Conservation (phyloP, 2,329 filamentous ascomycete genomes). For the Xylariaceae sp. region DNA sequence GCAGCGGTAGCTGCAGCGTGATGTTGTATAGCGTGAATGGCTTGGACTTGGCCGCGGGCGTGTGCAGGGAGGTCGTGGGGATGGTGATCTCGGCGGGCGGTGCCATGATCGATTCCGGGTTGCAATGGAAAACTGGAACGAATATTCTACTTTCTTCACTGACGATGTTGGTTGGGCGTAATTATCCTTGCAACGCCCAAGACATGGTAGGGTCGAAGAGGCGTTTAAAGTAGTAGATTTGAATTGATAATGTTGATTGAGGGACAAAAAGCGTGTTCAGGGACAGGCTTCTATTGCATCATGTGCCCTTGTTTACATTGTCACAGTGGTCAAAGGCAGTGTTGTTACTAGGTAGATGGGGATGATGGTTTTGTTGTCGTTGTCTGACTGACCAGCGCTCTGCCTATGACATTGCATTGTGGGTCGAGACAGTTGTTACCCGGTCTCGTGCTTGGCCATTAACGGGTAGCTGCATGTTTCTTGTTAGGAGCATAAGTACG, state of each 20-base stretch:
- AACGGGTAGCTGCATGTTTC: no score
- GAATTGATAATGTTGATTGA: neutral
- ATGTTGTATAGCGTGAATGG: slow-evolving; percentile 75
- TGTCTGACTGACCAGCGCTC: neutral
- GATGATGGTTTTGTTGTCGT: neutral
- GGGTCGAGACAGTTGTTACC: neutral
- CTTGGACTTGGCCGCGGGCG: slow-evolving; percentile 49
- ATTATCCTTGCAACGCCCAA: neutral
- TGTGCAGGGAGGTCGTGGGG: slow-evolving; percentile 56
- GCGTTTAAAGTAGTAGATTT: neutral
- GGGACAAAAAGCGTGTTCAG: no score
- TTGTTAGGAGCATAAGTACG: no score
- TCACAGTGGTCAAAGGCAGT: neutral
- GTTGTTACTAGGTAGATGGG: neutral
- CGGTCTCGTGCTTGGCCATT: no score
- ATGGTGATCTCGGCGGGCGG: slow-evolving; percentile 63
- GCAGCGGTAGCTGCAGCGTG: slow-evolving; percentile 68
- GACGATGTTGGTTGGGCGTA: neutral
- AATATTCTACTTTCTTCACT: neutral
- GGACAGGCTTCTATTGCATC: neutral
- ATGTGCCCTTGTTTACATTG: neutral
- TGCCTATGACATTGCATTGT: neutral
- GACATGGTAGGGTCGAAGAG: neutral
- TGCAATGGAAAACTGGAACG: neutral
- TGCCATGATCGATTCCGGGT: slow-evolving; percentile 43